phyloP scores from a whole-genome alignment of 257 asterid genomes.

The Solanum bulbocastanum region DNA sequence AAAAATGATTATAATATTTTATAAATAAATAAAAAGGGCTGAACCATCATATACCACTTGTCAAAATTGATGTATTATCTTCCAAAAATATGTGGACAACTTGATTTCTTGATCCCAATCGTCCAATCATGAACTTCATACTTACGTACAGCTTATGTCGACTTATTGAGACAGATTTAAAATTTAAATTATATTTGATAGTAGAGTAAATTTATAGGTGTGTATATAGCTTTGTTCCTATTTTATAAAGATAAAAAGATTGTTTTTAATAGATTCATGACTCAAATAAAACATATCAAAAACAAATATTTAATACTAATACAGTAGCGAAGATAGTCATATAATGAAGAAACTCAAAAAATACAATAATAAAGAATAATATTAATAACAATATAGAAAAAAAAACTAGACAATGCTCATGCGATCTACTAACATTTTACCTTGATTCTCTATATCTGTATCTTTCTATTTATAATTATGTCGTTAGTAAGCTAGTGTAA shows the following conservation, averaged over 20 bases:
- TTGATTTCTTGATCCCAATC: neutral
- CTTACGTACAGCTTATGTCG: neutral
- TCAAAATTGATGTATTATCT: neutral
- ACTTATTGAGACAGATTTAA: rapidly evolving
- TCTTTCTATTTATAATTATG: no score
- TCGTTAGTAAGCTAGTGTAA: no score
- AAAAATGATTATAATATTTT: neutral
- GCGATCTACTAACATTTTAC: neutral
- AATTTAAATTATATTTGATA: neutral
- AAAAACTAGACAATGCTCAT: neutral
- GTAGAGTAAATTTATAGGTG: no score
- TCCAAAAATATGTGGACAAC: neutral
- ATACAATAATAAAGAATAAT: neutral
- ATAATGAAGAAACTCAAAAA: neutral
- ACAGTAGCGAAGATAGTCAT: neutral
- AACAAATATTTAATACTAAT: no score
- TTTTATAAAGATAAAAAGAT: neutral
- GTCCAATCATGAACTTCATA: neutral
- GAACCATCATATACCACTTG: neutral
- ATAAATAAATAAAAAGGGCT: neutral
- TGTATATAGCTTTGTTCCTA: no score
- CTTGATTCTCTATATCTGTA: neutral
- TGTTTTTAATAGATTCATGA: rapidly evolving
- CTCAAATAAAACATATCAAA: rapidly evolving
- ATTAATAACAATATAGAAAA: neutral